Evolutionary conservation across 164 flowering plant species (phyloP).

Genomic region (Tetracentron sinense): DNA sequence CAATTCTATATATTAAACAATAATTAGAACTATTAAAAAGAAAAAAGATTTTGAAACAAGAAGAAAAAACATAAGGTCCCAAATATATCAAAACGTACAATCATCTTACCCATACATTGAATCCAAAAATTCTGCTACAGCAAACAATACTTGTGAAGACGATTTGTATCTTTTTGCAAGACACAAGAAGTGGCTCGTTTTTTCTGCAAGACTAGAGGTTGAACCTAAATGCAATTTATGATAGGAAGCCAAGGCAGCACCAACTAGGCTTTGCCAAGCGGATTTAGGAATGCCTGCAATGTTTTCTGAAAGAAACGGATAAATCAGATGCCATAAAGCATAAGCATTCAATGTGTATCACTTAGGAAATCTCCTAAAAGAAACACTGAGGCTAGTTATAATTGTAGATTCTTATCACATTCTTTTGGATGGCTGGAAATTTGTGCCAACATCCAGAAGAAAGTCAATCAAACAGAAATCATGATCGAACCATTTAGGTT

Average conservation of each 20-base stretch:
- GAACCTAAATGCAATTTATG: slow-evolving; percentile 18
- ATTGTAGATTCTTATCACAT: too few relatives aligned
- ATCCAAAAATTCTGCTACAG: slow-evolving; percentile 81
- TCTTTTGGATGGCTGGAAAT: too few relatives aligned
- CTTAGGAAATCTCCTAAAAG: background rate
- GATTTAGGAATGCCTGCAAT: slow-evolving; percentile 48
- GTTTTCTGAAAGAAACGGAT: slow-evolving; percentile 29
- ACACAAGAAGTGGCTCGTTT: slow-evolving; percentile 39
- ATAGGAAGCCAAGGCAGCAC: slow-evolving; percentile 63
- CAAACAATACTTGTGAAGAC: slow-evolving; percentile 58
- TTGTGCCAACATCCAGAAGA: too few relatives aligned
- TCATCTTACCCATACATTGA: slow-evolving; percentile 45
- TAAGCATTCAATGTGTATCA: background rate
- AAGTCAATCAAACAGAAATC: too few relatives aligned
- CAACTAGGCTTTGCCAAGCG: slow-evolving; percentile 69
- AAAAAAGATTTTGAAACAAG: background rate
- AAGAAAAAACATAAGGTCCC: background rate
- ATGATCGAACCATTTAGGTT: background rate
- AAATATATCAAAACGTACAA: background rate
- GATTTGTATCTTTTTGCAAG: slow-evolving; percentile 55
- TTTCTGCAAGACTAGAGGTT: slow-evolving; percentile 25
- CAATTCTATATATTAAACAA: slow-evolving; percentile 1
- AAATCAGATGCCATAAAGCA: slow-evolving; percentile 1
- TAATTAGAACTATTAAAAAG: background rate
- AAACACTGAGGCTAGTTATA: background rate